Evolutionary conservation across 2,329 filamentous ascomycete genomes (phyloP).

Genomic region (Xylariaceae sp.): DNA sequence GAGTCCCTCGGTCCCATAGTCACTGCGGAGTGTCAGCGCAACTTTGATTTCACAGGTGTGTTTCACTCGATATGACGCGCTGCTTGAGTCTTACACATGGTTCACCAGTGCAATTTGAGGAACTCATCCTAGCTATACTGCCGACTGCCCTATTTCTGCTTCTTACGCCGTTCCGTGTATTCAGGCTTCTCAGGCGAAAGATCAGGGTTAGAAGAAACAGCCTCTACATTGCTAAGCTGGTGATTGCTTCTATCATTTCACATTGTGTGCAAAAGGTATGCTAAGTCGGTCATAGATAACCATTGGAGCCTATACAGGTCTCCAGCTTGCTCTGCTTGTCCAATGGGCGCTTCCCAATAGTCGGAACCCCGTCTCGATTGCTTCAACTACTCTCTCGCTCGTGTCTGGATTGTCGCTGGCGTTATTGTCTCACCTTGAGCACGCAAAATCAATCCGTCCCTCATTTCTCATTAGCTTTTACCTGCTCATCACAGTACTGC

Average conservation of each 20-base stretch:
- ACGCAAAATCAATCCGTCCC: conserved; percentile 8
- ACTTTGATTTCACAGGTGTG: conserved; percentile 12
- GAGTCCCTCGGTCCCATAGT: conserved; percentile 4
- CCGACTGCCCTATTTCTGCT: conserved; percentile 9
- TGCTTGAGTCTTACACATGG: background rate
- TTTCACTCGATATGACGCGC: background rate
- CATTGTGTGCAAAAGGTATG: background rate
- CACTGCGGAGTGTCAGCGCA: conserved; percentile 2
- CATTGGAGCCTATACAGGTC: conserved; percentile 2
- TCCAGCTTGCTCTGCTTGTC: conserved; percentile 8
- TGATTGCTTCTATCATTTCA: background rate
- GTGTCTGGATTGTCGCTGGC: conserved; percentile 7
- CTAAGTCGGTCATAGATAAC: conserved; percentile 6
- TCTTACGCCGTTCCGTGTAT: conserved; percentile 6
- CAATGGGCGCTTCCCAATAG: conserved; percentile 4
- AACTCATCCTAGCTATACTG: conserved; percentile 10
- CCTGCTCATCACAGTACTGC: conserved; percentile 1
- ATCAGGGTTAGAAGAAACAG: conserved; percentile 1
- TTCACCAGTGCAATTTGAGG: conserved; percentile 11
- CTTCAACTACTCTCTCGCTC: conserved; percentile 8
- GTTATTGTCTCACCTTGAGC: conserved; percentile 9
- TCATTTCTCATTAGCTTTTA: conserved; percentile 11
- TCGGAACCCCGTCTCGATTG: conserved; percentile 6
- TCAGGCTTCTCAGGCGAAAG: conserved; percentile 7
- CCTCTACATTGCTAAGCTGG: conserved; percentile 10